Conservation (phyloP, 2,329 filamentous ascomycete species). For the Tricladium varicosporioides region DNA sequence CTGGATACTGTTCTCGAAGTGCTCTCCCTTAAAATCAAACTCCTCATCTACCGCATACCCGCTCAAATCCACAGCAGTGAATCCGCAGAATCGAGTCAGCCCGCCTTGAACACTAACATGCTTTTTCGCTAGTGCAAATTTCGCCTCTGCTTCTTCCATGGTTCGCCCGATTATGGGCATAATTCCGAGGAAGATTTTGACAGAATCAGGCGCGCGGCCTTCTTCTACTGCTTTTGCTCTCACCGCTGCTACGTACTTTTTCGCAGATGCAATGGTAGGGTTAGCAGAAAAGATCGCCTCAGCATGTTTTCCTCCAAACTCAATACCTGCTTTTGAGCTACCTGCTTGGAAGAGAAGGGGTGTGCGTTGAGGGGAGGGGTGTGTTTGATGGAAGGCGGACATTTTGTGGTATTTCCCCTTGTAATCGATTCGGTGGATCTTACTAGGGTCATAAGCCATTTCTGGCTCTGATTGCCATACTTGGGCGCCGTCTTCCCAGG, state of each 20-base stretch:
- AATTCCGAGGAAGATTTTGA: conserved; percentile 66
- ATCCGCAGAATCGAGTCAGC: conserved; percentile 68
- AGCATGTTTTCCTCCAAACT: conserved; percentile 65
- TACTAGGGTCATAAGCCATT: conserved; percentile 35
- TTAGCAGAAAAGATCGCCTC: conserved; percentile 68
- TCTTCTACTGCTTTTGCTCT: conserved; percentile 43
- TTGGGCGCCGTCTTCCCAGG: conserved; percentile 58
- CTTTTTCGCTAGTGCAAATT: conserved; percentile 57
- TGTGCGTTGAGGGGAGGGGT: conserved; percentile 24
- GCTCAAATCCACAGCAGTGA: conserved; percentile 62
- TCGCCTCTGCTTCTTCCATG: conserved; percentile 61
- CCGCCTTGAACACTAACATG: conserved; percentile 64
- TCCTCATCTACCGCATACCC: conserved; percentile 9
- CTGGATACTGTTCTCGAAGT: conserved; percentile 13
- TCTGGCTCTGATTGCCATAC: conserved; percentile 45
- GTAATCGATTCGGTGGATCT: conserved; percentile 53
- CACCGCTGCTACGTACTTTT: conserved; percentile 56
- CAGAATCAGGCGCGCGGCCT: conserved; percentile 54
- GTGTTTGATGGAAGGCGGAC: conserved; percentile 56
- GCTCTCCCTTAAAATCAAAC: conserved; percentile 8
- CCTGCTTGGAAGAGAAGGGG: conserved; percentile 56
- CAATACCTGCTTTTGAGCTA: conserved; percentile 61
- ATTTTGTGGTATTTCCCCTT: conserved; percentile 58
- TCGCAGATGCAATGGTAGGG: conserved; percentile 57
- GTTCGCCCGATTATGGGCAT: conserved; percentile 65